These are phyloP conservation scores for Trametes meyenii DNA, from an alignment of 768 basidiomycete genomes.

Conservation along the genomic window DNA sequence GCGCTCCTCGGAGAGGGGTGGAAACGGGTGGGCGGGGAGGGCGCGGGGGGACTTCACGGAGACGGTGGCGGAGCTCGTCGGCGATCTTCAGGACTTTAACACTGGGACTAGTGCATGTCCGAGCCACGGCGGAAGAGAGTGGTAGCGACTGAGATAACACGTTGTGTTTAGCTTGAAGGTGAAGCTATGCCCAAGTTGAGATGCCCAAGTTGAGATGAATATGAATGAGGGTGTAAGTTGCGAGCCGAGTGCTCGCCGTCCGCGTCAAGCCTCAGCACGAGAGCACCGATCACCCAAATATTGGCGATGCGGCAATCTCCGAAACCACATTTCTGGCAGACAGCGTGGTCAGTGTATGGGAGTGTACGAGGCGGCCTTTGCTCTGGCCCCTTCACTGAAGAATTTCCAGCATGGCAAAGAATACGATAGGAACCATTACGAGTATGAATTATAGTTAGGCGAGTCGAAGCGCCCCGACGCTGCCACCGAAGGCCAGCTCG, in stretches of 20 bases:
- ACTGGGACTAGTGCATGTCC: slow-evolving; percentile 17
- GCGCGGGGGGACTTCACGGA: background rate
- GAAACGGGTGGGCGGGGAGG: background rate
- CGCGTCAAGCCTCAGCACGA: background rate
- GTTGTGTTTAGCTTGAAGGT: too few relatives aligned
- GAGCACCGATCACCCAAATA: background rate
- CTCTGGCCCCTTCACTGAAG: too few relatives aligned
- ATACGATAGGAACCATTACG: too few relatives aligned
- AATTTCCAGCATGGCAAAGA: too few relatives aligned
- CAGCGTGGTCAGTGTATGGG: background rate
- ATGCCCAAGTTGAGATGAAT: background rate
- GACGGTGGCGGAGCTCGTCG: background rate
- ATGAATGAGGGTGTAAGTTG: background rate
- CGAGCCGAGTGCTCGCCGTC: background rate
- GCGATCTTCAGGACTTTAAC: slow-evolving; percentile 1
- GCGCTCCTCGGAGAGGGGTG: background rate
- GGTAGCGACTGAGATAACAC: background rate
- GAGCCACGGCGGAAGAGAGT: slow-evolving; percentile 7
- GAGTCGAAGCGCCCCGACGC: background rate
- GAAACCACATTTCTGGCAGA: background rate
- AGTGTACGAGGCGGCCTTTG: too few relatives aligned
- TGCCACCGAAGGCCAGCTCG: slow-evolving; percentile 6
- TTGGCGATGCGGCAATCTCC: slow-evolving; percentile 3
- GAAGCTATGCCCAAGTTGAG: too few relatives aligned
- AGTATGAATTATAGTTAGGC: background rate